A percentile compares a stretch with the other conserved stretches of the same genome.
These are phyloP conservation scores for Rosellinia necatrix DNA, from an alignment of 2,329 filamentous ascomycete species.

Conservation along the genomic window DNA sequence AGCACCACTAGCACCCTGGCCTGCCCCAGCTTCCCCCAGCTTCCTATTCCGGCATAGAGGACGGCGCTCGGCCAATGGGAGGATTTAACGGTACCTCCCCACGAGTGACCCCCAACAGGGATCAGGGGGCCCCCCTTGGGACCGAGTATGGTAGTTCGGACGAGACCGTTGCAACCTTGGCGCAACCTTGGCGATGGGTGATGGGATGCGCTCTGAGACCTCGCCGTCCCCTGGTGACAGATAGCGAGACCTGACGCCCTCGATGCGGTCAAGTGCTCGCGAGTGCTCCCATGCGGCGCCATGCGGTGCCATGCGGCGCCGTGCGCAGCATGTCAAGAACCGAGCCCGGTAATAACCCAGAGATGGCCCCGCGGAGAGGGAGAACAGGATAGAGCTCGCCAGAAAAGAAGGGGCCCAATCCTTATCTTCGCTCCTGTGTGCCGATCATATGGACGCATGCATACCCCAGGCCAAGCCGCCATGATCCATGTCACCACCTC, in stretches of 20 bases:
- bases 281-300: too few species aligned
- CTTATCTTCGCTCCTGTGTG: background rate
- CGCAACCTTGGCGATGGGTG: conserved; percentile 20
- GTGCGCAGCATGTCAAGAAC: too few species aligned
- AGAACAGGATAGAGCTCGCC: background rate
- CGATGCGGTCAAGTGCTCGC: conserved; percentile 18
- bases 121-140: conserved; percentile 9
- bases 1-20: too few species aligned
- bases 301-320: too few species aligned
- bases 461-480: conserved; percentile 3
- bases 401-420: conserved; percentile 3
- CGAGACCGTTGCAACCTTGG: conserved; percentile 15
- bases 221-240: conserved; percentile 23
- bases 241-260: conserved; percentile 7
- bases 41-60: conserved; percentile 38
- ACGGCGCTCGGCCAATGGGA: conserved; percentile 29
- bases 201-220: too few species aligned
- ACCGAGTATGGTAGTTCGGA: conserved; percentile 15
- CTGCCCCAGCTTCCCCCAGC: too few species aligned
- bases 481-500: conserved; percentile 18
- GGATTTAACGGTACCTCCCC: conserved; percentile 13
- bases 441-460: conserved; percentile 25
- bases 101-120: conserved; percentile 19
- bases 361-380: conserved; percentile 9
- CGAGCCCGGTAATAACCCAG: too few species aligned